Evolutionary conservation across 2,329 filamentous ascomycete species (phyloP).

Genomic region (Taxawa tesnikishii): DNA sequence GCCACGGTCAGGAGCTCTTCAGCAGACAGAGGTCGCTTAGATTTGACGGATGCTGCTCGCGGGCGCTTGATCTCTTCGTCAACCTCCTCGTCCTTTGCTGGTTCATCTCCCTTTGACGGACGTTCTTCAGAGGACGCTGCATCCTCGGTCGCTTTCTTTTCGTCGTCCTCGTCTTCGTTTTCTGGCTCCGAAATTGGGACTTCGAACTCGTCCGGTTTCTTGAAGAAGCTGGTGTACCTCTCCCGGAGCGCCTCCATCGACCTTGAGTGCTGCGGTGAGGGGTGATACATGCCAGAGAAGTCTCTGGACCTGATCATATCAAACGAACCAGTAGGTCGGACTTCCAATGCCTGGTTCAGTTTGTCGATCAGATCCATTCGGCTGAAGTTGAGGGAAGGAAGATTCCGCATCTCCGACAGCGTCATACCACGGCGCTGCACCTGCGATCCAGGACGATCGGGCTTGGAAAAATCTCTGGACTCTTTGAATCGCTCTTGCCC

Average conservation of each 20-base stretch:
- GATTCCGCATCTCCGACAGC: constrained; percentile 23
- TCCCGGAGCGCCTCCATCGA: constrained; percentile 27
- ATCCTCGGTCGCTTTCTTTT: not conserved
- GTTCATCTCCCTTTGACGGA: no score
- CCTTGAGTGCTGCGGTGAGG: constrained; percentile 22
- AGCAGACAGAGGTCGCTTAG: constrained; percentile 24
- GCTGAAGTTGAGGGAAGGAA: constrained; percentile 38
- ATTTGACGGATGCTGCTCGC: constrained; percentile 5
- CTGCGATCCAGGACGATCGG: not conserved
- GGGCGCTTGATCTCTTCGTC: constrained; percentile 10
- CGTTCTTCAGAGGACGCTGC: no score
- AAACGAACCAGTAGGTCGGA: constrained; percentile 24
- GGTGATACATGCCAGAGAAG: constrained; percentile 18
- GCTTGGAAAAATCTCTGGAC: not conserved
- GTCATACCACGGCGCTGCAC: constrained; percentile 9
- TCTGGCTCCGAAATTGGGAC: constrained; percentile 11
- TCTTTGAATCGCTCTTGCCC: not conserved
- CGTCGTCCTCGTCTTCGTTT: constrained; percentile 8
- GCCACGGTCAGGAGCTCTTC: constrained; percentile 27
- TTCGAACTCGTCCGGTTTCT: constrained; percentile 24
- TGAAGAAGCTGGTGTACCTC: constrained; percentile 33
- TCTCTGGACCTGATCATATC: constrained; percentile 19
- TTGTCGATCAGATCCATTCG: constrained; percentile 32
- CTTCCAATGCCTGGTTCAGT: constrained; percentile 30
- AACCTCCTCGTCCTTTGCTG: constrained; percentile 6